Evolutionary conservation across 768 basidiomycete species (phyloP), one percentile per base, ranked within the genome.

Genomic region (Rhizopogon salebrosus): DNA sequence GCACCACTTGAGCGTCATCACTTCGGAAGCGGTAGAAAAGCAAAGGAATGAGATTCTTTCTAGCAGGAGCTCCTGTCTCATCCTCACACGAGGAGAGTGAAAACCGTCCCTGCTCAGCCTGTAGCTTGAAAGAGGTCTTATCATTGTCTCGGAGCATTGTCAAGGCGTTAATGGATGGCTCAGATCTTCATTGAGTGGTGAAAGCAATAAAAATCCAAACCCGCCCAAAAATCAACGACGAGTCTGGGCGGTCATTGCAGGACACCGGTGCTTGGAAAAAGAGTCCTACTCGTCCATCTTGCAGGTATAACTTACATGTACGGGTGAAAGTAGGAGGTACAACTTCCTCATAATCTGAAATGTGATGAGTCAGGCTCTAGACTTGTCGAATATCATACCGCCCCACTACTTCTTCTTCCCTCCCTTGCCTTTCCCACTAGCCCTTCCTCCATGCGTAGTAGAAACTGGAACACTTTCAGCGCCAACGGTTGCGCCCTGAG

Each of bases 351-450:
- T 16, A 10, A 46, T 46, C 29, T 46, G 20, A 4, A 34, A 46
- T 46, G 22, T 34, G 22, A 22, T 22, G n/a, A n/a, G n/a, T n/a
- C 9, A n/a, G 16, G 20, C 14, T 45, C n/a, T 31, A 13, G 13
- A 20, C 43, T 31, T 46, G 20, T 22, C 20, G 22, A 29, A 9
- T 46, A 22, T 20, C 45, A 22, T 34, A 22, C 22, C 29, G 22
- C 22, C 23, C 20, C 29, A 10, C 22, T 76, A 86, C 72, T 80
- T 85, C 71, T 79, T 84, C 74, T 84, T 87, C 75, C 84, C 87
- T 48, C 80, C 77, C 65, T 84, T 87, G 9, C 76, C 73, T 50
- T 73, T 73, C 40, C 74, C 67, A 27, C 60, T 54, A 49, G 63
- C 52, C 53, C 61, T 71, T 60, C 74, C 76, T 35, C 63, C 49